A percentile compares a stretch with the other conserved stretches of the same genome.
phyloP scores from a whole-genome alignment of 2,329 filamentous ascomycete species.

The Ophidiomyces ophidiicola region DNA sequence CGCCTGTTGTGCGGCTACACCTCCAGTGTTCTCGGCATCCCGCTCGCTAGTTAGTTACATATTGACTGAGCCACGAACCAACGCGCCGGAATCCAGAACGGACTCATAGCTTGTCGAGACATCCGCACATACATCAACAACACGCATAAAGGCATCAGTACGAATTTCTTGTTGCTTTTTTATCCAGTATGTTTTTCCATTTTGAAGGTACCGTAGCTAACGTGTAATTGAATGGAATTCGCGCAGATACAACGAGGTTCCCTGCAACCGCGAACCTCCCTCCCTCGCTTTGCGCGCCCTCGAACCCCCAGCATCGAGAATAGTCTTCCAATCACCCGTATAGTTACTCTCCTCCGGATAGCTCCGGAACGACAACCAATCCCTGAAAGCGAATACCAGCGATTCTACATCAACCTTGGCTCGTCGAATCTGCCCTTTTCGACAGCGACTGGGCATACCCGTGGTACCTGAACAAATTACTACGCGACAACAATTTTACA shows the following conservation, averaged over 20 bases:
- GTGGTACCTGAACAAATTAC: constrained; percentile 5
- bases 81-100: constrained; percentile 6
- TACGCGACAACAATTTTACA: constrained; percentile 11
- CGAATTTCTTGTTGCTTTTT: too few relatives aligned
- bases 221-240: constrained; percentile 1
- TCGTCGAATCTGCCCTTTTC: constrained; percentile 8
- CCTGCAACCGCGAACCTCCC: not conserved
- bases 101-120: constrained; percentile 2
- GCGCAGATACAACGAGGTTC: not conserved
- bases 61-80: constrained; percentile 9
- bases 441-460: constrained; percentile 10
- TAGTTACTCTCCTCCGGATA: constrained; percentile 4
- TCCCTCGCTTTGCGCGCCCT: not conserved
- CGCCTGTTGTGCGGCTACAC: too few relatives aligned
- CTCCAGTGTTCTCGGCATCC: not conserved
- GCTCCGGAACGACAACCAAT: constrained; percentile 3
- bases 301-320: constrained; percentile 3
- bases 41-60: constrained; percentile 2
- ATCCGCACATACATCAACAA: too few relatives aligned
- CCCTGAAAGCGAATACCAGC: constrained; percentile 9
- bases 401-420: constrained; percentile 6
- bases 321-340: constrained; percentile 2
- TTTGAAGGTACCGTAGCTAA: not conserved
- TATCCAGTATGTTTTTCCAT: not conserved
- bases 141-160: not conserved